Evolutionary conservation across 352 stramenopile species (phyloP).

Genomic region (Pythium utonaiense): DNA sequence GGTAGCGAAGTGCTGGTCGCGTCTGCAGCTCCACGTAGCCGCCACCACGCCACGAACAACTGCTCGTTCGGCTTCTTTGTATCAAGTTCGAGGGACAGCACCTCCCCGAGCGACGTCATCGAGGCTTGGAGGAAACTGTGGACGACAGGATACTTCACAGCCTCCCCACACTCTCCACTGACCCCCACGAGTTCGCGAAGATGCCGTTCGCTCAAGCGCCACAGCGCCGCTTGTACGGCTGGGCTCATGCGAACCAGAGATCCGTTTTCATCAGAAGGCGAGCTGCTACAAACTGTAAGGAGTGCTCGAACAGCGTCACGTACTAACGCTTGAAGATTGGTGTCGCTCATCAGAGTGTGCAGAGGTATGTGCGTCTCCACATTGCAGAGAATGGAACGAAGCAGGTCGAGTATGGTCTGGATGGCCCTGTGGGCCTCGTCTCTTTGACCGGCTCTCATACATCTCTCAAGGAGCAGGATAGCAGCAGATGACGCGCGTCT

Average conservation of each 20-base stretch:
- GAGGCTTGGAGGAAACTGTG: neutral
- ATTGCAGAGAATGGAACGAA: neutral
- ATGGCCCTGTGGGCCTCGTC: neutral
- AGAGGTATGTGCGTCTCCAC: neutral
- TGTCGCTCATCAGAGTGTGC: neutral
- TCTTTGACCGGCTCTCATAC: neutral
- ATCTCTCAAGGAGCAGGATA: conserved; percentile 3
- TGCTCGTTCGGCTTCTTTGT: neutral
- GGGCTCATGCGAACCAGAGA: neutral
- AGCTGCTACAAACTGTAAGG: neutral
- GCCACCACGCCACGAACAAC: conserved; percentile 9
- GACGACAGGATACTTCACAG: neutral
- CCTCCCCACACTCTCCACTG: no score
- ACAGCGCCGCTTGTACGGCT: conserved; percentile 22
- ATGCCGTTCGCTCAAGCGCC: conserved; percentile 26
- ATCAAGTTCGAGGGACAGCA: neutral
- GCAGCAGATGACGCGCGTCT: neutral
- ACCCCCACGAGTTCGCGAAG: conserved; percentile 20
- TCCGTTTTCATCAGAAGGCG: neutral
- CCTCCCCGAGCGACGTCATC: neutral
- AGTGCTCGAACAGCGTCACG: neutral
- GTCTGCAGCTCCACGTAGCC: neutral
- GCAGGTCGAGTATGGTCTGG: neutral
- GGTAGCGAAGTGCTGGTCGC: neutral
- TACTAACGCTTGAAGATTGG: neutral